phyloP scores from a whole-genome alignment of 2,329 filamentous ascomycete species.

The Paecilomyces niveus region DNA sequence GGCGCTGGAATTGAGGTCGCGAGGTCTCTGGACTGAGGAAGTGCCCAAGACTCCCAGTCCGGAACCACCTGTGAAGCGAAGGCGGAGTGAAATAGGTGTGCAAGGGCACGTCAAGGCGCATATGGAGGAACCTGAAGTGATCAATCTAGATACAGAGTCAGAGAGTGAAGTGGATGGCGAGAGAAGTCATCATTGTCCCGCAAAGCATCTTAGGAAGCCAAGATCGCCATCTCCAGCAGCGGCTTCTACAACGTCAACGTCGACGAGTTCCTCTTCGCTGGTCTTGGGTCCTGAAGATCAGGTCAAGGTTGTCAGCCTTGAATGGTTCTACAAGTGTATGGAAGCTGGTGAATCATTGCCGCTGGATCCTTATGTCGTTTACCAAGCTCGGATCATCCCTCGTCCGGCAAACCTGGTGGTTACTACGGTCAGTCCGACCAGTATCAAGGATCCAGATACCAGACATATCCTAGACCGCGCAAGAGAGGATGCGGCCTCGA shows the following conservation, averaged over 20 bases:
- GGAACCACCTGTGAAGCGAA: conserved; percentile 20
- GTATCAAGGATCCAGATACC: conserved; percentile 1
- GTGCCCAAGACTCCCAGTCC: conserved; percentile 1
- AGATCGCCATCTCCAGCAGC: neutral
- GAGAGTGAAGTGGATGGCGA: conserved; percentile 20
- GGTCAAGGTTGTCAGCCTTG: conserved; percentile 45
- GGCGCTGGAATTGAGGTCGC: conserved; percentile 66
- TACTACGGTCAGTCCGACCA: neutral
- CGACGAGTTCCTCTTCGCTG: conserved; percentile 1
- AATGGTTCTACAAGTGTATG: conserved; percentile 48
- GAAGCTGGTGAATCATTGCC: conserved; percentile 37
- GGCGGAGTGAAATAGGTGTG: conserved; percentile 9
- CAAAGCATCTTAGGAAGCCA: conserved; percentile 5
- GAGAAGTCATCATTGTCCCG: conserved; percentile 7
- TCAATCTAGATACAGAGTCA: conserved; percentile 25
- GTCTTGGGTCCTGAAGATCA: conserved; percentile 15
- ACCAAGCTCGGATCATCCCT: conserved; percentile 40
- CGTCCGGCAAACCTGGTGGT: conserved; percentile 18
- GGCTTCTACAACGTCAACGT: neutral
- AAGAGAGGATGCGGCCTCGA: conserved; percentile 38
- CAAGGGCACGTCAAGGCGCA: neutral
- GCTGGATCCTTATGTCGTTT: conserved; percentile 44
- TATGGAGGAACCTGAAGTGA: conserved; percentile 6
- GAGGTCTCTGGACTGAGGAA: conserved; percentile 50
- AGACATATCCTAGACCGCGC: conserved; percentile 47